Conservation (phyloP, 2,329 filamentous ascomycete species). For the Akanthomyces uredinophilus region DNA sequence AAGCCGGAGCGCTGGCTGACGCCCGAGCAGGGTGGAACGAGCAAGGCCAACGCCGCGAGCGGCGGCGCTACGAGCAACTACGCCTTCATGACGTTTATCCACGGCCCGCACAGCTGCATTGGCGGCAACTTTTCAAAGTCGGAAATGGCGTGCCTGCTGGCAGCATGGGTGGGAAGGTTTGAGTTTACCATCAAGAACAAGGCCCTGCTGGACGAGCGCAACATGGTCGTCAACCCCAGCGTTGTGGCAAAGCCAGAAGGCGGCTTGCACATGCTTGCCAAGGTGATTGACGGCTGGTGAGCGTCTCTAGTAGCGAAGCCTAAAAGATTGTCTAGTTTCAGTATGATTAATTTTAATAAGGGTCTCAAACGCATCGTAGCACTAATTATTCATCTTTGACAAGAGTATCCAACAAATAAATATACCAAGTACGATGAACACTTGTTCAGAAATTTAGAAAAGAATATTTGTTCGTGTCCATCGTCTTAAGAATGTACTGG, state of each 20-base stretch:
- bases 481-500: no score
- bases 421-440: no score
- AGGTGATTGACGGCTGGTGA: conserved; percentile 14
- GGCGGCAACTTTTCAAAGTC: conserved; percentile 73
- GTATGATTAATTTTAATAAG: no score
- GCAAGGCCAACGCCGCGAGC: not conserved
- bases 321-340: no score
- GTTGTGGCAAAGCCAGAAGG: conserved; percentile 10
- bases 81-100: conserved; percentile 74
- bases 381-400: no score
- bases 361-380: no score
- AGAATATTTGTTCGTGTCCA: no score
- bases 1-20: conserved; percentile 33
- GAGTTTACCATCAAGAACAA: conserved; percentile 53
- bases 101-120: conserved; percentile 82
- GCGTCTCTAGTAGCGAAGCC: not conserved
- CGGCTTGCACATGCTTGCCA: conserved; percentile 8
- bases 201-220: conserved; percentile 45
- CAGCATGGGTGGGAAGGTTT: conserved; percentile 71
- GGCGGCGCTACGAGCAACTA: conserved; percentile 68
- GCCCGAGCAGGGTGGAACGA: conserved; percentile 15
- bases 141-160: conserved; percentile 80
- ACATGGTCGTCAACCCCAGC: not conserved
- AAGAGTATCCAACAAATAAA: no score
- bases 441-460: no score